phyloP scores from a whole-genome alignment of 306 rosid species.

The Quillaja saponaria region DNA sequence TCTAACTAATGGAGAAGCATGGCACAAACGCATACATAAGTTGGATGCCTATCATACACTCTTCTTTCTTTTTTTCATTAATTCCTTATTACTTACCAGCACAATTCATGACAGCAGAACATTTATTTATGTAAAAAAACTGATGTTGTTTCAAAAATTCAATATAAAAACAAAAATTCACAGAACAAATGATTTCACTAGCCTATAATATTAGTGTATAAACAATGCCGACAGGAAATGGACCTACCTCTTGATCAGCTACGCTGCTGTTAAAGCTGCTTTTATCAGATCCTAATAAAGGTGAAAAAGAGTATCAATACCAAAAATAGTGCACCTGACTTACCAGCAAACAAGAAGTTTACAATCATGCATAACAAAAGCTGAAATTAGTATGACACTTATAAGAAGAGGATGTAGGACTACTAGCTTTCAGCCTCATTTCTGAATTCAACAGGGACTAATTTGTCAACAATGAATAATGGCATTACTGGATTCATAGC shows the following conservation, averaged over 20 bases:
- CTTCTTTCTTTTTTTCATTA: conserved; percentile 9
- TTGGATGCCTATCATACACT: conserved; percentile 10
- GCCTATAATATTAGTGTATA: neutral
- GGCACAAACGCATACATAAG: neutral
- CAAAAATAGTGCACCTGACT: conserved; percentile 18
- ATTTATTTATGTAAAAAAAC: conserved; percentile 22
- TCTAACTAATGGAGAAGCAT: conserved; percentile 13
- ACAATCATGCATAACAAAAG: conserved; percentile 10
- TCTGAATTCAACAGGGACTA: too few species aligned
- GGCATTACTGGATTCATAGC: too few species aligned
- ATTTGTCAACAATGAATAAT: too few species aligned
- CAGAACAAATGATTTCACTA: neutral
- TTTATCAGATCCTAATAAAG: conserved; percentile 63
- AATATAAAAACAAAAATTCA: neutral
- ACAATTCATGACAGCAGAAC: conserved; percentile 8
- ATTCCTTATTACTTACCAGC: neutral
- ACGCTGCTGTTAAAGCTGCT: conserved; percentile 95
- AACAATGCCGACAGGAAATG: conserved; percentile 4
- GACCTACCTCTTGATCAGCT: conserved; percentile 90
- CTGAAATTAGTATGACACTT: neutral
- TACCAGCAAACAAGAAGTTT: too few species aligned
- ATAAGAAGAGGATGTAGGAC: too few species aligned
- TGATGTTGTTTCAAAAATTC: conserved; percentile 3
- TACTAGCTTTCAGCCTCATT: too few species aligned
- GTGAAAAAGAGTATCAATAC: conserved; percentile 28